Evolutionary conservation across 768 basidiomycete species (phyloP).

Genomic region (Inosperma sp.): DNA sequence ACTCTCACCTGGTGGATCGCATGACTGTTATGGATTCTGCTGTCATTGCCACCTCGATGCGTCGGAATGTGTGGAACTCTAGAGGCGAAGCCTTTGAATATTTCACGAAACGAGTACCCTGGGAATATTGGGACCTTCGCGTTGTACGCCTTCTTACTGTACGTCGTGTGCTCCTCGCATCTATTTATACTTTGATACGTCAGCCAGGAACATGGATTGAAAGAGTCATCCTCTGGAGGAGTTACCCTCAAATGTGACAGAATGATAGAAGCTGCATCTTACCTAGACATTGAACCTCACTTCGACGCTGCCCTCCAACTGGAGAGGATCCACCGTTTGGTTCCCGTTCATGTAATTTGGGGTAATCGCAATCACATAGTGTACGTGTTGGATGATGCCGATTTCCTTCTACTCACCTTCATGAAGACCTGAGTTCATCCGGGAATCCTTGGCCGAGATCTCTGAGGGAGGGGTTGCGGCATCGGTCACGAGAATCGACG

Average conservation of each 20-base stretch:
- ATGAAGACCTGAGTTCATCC: constrained; percentile 40
- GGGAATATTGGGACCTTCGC: constrained; percentile 43
- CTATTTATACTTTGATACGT: background rate
- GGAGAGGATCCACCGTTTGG: constrained; percentile 27
- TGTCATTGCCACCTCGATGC: constrained; percentile 31
- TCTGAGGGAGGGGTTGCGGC: constrained; percentile 38
- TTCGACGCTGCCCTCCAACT: constrained; percentile 37
- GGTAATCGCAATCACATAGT: constrained; percentile 41
- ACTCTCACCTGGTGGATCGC: constrained; percentile 33
- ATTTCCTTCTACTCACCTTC: background rate
- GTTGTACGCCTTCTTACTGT: constrained; percentile 37
- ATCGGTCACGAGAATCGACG: constrained; percentile 40
- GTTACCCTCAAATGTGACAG: constrained; percentile 43
- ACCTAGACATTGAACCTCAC: constrained; percentile 41
- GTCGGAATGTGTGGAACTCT: constrained; percentile 39
- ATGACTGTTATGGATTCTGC: constrained; percentile 36
- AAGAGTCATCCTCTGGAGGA: constrained; percentile 21
- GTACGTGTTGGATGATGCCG: constrained; percentile 26
- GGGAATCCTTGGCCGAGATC: constrained; percentile 39
- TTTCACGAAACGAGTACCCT: constrained; percentile 41
- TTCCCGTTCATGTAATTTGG: constrained; percentile 49
- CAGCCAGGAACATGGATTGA: constrained; percentile 34
- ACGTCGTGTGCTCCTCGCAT: constrained; percentile 15
- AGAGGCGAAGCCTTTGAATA: constrained; percentile 39
- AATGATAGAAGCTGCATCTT: constrained; percentile 43